Base-by-base conservation (phyloP, 2,329 filamentous ascomycete species). In the Calcarisporium arbuscula region DNA sequence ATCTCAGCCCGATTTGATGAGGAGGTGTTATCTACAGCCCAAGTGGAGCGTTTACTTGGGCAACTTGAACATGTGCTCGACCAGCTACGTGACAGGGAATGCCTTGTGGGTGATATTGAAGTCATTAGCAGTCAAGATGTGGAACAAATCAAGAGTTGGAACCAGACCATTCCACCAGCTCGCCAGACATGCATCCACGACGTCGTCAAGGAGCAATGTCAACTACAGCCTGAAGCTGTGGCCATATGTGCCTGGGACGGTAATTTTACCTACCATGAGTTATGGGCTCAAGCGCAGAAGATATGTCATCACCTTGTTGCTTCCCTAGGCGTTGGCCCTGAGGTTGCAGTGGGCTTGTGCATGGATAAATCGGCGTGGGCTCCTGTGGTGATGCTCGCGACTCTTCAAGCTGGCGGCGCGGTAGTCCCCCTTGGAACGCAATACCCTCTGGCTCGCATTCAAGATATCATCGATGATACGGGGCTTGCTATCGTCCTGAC, bases 311-410 rank as follows among this genome's bases (percentile, higher is more conserved):
- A 54, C 1, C 14, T 36, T 16, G 34, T 29, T 10, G 22, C 22
- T 14, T 9, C 61, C 16, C 51, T 62, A 9, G 70, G 70, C 3
- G 60, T 72, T 2, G 52, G 57, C 1, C 57, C 63, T 2, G 67
- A 70, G 19, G 63, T 71, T n/a, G 62, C 82, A 8, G 67, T 85
- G 3, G 74, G 74, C 8, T 19, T 42, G 5, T 41, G 37, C 30
- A 39, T 45, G 18, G 38, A 41, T 11, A 62, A 61, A 36, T 60
- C 57, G 2, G 42, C 42, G 22, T 52, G 44, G 42, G 42, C 40
- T 2, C 29, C 43, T 16, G 40, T 52, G 3, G 35, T 45, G 2
- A 39, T 42, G 20, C 28, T 50, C 7, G 49, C 39, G 1, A 37
- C 51, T 5, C 25, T 48, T 9, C 40, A 43, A 17, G 46, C 47